Base-by-base conservation (phyloP, 352 stramenopile genomes). In the Phytopythium montanum region DNA sequence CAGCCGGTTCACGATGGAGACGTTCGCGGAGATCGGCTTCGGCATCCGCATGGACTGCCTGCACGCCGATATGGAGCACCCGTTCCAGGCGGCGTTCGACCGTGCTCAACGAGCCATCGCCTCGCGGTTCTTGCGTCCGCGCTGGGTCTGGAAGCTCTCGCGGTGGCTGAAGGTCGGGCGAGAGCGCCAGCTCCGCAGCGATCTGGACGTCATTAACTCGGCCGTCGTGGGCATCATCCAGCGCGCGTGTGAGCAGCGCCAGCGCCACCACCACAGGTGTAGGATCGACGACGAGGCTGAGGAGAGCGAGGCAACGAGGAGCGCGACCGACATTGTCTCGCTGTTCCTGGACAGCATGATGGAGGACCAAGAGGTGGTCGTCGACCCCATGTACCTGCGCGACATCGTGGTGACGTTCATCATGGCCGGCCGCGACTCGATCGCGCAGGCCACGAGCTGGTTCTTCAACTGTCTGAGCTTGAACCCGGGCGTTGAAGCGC, bases 331-430 rank as follows among this genome's bases (percentile, higher is more conserved):
- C 26, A 72, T 87, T 19, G 54, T 87, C 6, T 80, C 75, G 9
- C 64, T 87, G 12, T 87, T 86, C 49, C 41, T 90, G 23, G 70
- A 79, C 19, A 54, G 48, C 25, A 42, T 62, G 1, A 16, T 34
- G 0, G 46, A 68, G 13, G 50, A 28, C 5, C 52, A 65, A 9
- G 65, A 66, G 14, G 56, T 33, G 13, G 44, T 39, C 28, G 71
- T 85, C 23, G 66, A 85, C 25, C 72, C 73, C 5, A 66, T 44
- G 0, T 87, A 77, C 38, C 52, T 95, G 0, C 80, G 81, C 14
- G 77, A 94, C 58, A 82, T 96, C 36, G 73, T 91, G 23, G 65
- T 95, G 9, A 92, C 79, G 56, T 90, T 94, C 49, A 62, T 96
- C 31, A 85, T 95, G n/a, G 87, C 82, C 28, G 84, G 87, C 0